These are phyloP conservation scores for Neofusicoccum laricinum DNA, from an alignment of 2,329 filamentous ascomycete genomes.

Conservation along the genomic window DNA sequence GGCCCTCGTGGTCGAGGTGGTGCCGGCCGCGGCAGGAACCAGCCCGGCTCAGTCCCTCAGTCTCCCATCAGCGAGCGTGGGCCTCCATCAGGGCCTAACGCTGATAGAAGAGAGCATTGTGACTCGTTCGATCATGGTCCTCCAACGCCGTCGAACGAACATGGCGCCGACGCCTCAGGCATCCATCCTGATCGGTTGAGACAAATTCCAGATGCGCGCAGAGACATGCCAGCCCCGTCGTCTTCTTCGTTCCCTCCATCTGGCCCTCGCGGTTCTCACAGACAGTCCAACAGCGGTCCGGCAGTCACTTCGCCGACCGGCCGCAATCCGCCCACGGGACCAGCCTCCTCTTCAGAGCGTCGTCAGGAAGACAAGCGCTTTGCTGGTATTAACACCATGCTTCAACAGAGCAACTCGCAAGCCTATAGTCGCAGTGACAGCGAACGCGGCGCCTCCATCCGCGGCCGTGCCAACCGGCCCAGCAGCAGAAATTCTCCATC, in stretches of 20 bases:
- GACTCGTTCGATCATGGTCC: conserved; percentile 23
- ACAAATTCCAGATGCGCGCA: conserved; percentile 36
- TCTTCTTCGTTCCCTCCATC: conserved; percentile 21
- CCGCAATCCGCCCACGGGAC: conserved; percentile 33
- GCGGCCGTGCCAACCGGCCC: conserved; percentile 24
- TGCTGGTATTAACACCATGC: conserved; percentile 13
- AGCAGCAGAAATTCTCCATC: conserved; percentile 14
- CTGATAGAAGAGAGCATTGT: conserved; percentile 17
- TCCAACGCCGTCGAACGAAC: conserved; percentile 21
- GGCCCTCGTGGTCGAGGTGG: conserved; percentile 50
- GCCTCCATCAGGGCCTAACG: conserved; percentile 24
- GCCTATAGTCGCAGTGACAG: conserved; percentile 18
- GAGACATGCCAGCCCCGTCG: conserved; percentile 25
- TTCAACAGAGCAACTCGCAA: conserved; percentile 3
- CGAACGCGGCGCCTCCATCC: conserved; percentile 26
- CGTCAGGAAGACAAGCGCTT: conserved; percentile 18
- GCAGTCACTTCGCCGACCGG: conserved; percentile 25
- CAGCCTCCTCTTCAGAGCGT: conserved; percentile 22
- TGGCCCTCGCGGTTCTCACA: conserved; percentile 30
- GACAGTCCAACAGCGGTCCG: neutral
- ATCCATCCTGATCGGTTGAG: conserved; percentile 56
- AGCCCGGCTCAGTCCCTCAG: conserved; percentile 11
- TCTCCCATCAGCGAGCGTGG: conserved; percentile 16
- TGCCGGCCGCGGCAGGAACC: conserved; percentile 30
- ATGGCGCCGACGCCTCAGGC: conserved; percentile 38